Evolutionary conservation across 192 early-diverging fungal species (phyloP), one percentile per base, ranked within the genome.

Genomic region (Paraglomus brasilianum): DNA sequence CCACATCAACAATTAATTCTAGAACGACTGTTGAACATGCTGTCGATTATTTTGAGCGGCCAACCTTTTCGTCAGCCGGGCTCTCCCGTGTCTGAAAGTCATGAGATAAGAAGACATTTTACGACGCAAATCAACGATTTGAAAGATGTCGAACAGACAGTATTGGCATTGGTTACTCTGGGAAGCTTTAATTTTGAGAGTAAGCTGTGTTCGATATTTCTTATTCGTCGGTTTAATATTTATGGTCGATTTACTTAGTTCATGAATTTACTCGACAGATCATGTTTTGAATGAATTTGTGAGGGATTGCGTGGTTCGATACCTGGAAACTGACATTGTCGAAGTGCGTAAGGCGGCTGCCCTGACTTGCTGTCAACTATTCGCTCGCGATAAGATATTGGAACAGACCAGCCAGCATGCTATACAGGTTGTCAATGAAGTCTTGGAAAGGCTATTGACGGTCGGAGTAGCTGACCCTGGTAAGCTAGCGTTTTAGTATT

Each of bases 211-310:
- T 14, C 59, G 13, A 74, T 73, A 24, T 68, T 0, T 75, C n/a
- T 6, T 45, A 30, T 22, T 63, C 13, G 40, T 44, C 41, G 14
- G 7, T 9, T 21, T n/a, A 48, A 10, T 22, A 7, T 71, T 72
- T 10, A 57, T 60, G 19, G n/a, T 39, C 42, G 48, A 15, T 49
- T 48, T 9, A 53, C 30, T 73, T 40, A 10, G n/a, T 58, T 68
- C 17, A 41, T 17, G 36, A 43, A 48, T 49, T 11, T 39, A 17
- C 56, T 36, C 10, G 6, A 62, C 60, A 77, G 85, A 82, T 19
- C 86, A 92, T 49, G 87, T 91, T 40, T 80, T 98, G 24, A 90
- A 92, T 65, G 94, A 95, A 72, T 89, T 96, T 74, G 91, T 96
- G n/a, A 81, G 88, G 39, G 92, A 95, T 56, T 91, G 84, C 57